Base-by-base conservation (phyloP, 768 basidiomycete genomes). In the Strobilomyces echinocephalus region DNA sequence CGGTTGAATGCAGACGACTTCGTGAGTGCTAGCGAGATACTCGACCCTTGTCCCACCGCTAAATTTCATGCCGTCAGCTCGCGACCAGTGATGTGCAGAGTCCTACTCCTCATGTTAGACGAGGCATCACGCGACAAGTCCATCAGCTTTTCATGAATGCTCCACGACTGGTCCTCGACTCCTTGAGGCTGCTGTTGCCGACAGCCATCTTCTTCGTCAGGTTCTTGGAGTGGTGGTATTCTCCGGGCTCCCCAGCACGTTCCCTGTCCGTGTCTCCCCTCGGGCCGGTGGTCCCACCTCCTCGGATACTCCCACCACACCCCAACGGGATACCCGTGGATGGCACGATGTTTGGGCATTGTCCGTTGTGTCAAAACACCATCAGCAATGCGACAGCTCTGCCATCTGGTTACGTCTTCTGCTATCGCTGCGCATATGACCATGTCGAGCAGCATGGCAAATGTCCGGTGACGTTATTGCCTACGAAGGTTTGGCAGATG, bases 151-250 rank as follows among this genome's bases (percentile, higher is more conserved):
- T 88, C 16, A 57, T 72, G 46, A 69, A 70, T 20, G 80, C 83
- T 8, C 90, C 88, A 8, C 79, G 76, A 46, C 69, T 85, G 40
- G 61, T 88, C 9, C 76, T 94, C 31, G 88, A 93, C 66, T 91
- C 89, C 3, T 74, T 94, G 36, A 82, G 85, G 54, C 73, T 90
- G 44, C 76, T 91, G 43, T 79, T 94, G 33, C 95, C 91, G 15
- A 88, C 86, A 18, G 87, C 88, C 39, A 93, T 99, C 54, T 95
- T 99, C 71, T 89, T 91, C 67, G 77, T 99, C 75, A 95, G 94
- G 70, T 95, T 98, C 71, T 76, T 97, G 43, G 94, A 98, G 72
- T 99, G 97, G 94, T 99, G 95, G 94, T 98, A 98, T 66, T 95
- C 93, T 5, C 94, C 97, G 20, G 80, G 80, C 41, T 97, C 91